A percentile compares a stretch with the other conserved stretches of the same genome.
Evolutionary conservation across 805 yeast species (phyloP).

Genomic region (Maudiozyma serrabonitensis): DNA sequence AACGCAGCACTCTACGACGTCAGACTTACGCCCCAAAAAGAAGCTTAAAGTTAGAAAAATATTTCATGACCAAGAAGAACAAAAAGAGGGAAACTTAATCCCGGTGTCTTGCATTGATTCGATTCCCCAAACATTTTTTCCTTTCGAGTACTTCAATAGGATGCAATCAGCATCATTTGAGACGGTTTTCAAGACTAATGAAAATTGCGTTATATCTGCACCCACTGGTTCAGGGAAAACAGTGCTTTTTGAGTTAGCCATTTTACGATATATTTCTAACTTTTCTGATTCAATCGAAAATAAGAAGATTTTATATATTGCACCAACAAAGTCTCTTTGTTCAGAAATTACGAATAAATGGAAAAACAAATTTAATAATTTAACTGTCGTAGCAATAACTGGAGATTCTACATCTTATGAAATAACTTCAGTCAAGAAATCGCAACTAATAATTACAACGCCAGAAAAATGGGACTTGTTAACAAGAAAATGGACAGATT

Average conservation of each 20-base stretch:
- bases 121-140: conserved; percentile 21
- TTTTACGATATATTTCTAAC: conserved; percentile 29
- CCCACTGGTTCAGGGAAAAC: conserved; percentile 59
- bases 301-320: conserved; percentile 37
- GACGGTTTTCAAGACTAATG: conserved; percentile 26
- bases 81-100: background rate
- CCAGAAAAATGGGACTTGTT: conserved; percentile 57
- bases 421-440: conserved; percentile 36
- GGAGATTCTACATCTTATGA: conserved; percentile 43
- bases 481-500: conserved; percentile 43
- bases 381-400: conserved; percentile 43
- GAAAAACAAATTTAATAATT: conserved; percentile 33
- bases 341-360: conserved; percentile 40
- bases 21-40: background rate
- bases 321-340: conserved; percentile 53
- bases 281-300: conserved; percentile 7
- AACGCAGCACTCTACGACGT: background rate
- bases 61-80: background rate
- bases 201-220: conserved; percentile 41
- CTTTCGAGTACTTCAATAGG: conserved; percentile 29
- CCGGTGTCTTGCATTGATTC: conserved; percentile 28
- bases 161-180: conserved; percentile 43
- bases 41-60: background rate
- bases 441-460: conserved; percentile 46
- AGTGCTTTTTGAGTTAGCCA: conserved; percentile 44